Evolutionary conservation across 2,329 filamentous ascomycete species (phyloP).

Genomic region (Aspergillus hortae): DNA sequence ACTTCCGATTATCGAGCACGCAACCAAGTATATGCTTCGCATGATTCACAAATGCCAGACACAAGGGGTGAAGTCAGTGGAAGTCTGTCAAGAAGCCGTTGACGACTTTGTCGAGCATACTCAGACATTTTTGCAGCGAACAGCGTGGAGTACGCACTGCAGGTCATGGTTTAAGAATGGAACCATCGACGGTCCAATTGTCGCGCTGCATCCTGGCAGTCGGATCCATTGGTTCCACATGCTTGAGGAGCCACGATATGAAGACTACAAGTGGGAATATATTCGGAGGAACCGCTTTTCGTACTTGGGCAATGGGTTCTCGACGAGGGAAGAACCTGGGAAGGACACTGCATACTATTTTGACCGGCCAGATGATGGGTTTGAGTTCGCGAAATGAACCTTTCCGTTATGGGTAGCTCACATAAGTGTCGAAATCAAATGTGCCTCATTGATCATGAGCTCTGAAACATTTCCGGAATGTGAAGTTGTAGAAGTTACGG

Average conservation of each 20-base stretch:
- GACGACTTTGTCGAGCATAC: slow-evolving; percentile 27
- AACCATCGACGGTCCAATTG: slow-evolving; percentile 43
- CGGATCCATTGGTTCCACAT: slow-evolving; percentile 32
- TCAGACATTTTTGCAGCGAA: slow-evolving; percentile 44
- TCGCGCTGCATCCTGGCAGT: slow-evolving; percentile 51
- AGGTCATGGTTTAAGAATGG: slow-evolving; percentile 44
- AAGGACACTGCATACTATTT: neutral
- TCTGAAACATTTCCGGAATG: neutral
- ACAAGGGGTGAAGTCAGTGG: slow-evolving; percentile 49
- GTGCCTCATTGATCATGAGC: neutral
- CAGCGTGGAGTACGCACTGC: neutral
- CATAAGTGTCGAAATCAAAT: no score
- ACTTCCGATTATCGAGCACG: slow-evolving; percentile 52
- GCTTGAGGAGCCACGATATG: slow-evolving; percentile 46
- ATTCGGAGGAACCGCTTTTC: slow-evolving; percentile 46
- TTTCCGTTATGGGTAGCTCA: no score
- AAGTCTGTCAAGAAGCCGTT: slow-evolving; percentile 25
- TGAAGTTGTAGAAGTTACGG: neutral
- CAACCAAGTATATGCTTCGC: slow-evolving; percentile 49
- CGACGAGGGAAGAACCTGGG: slow-evolving; percentile 15
- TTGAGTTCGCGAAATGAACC: neutral
- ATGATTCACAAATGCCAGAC: slow-evolving; percentile 43
- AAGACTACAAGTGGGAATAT: slow-evolving; percentile 50
- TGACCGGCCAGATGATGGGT: neutral
- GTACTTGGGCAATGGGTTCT: slow-evolving; percentile 56